Evolutionary conservation across 768 basidiomycete genomes (phyloP), one percentile per base, ranked within the genome.

Genomic region (Filobasidium wieringae): DNA sequence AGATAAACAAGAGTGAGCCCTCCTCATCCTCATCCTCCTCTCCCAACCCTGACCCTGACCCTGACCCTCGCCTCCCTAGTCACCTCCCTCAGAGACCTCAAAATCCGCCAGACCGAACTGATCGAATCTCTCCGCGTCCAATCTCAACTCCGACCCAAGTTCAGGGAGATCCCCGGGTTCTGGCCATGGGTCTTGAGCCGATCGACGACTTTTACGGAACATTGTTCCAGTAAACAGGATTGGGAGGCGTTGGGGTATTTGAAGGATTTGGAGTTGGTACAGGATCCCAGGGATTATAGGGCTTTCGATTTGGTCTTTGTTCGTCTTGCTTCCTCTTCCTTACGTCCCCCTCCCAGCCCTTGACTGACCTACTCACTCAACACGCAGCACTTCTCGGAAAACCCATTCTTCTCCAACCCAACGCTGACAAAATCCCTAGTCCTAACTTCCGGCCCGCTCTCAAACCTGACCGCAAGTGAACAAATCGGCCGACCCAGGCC

Each of bases 301-400:
- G 84, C 83, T 68, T 93, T 84, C 76, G 85, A 84, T 51, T 74
- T 93, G 55, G 85, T 91, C 78, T 89, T 95, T 75, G 91, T 92
- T 73, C 68, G 90, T 82, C 19, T 8, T 1, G 2, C 24, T 30
- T 30, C 43, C 9, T 33, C n/a, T 3, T 55, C 33, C 19, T 7
- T 22, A 4, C 24, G 26, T 41, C 24, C 19, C 36, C 22, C n/a
- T 6, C 2, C 5, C 6, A 22, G 22, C 39, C 31, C 22, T 52
- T 31, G 51, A 51, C 55, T 47, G 19, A 4, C 27, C 7, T 29
- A 31, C 30, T 33, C 36, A 2, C 9, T 1, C 19, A 26, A 31
- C 49, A 6, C 45, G 41, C 45, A 72, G 72, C 66, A 66, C 50
- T 75, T 75, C 63, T 53, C 51, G 14, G 69, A 72, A 59, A 75